These are phyloP conservation scores for Coemansia sp. DNA, from an alignment of 192 early-diverging fungal species.

Conservation along the genomic window DNA sequence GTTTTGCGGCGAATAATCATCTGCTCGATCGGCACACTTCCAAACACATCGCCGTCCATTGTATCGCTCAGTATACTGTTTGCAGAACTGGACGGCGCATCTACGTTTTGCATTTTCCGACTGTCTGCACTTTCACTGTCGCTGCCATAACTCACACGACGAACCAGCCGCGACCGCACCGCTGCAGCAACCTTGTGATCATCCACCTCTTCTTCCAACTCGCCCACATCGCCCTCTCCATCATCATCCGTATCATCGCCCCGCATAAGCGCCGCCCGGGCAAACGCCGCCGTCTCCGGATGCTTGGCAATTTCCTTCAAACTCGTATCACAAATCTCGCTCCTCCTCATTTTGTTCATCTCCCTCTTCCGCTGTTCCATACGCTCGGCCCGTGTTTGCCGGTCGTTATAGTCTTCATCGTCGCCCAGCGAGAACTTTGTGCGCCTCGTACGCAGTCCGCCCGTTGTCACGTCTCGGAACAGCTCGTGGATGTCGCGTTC, in stretches of 20 bases:
- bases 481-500: slow-evolving; percentile 39
- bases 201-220: slow-evolving; percentile 38
- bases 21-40: slow-evolving; percentile 36
- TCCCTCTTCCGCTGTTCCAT: slow-evolving; percentile 40
- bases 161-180: slow-evolving; percentile 26
- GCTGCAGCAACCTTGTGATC: slow-evolving; percentile 17
- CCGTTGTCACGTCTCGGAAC: slow-evolving; percentile 42
- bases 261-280: slow-evolving; percentile 46
- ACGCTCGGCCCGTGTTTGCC: slow-evolving; percentile 41
- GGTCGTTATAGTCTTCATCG: slow-evolving; percentile 48
- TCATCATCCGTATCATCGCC: slow-evolving; percentile 15
- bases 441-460: slow-evolving; percentile 5
- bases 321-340: slow-evolving; percentile 44
- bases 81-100: slow-evolving; percentile 7
- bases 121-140: slow-evolving; percentile 16
- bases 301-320: slow-evolving; percentile 47
- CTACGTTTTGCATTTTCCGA: not conserved
- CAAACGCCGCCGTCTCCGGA: slow-evolving; percentile 56
- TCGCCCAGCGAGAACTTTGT: slow-evolving; percentile 24
- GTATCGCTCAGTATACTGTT: not conserved
- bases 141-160: slow-evolving; percentile 19
- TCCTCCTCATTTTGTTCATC: slow-evolving; percentile 18
- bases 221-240: slow-evolving; percentile 14
- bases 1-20: slow-evolving; percentile 44
- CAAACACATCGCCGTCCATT: slow-evolving; percentile 20